Evolutionary conservation across 768 basidiomycete genomes (phyloP).

Genomic region (Trametes punicea): DNA sequence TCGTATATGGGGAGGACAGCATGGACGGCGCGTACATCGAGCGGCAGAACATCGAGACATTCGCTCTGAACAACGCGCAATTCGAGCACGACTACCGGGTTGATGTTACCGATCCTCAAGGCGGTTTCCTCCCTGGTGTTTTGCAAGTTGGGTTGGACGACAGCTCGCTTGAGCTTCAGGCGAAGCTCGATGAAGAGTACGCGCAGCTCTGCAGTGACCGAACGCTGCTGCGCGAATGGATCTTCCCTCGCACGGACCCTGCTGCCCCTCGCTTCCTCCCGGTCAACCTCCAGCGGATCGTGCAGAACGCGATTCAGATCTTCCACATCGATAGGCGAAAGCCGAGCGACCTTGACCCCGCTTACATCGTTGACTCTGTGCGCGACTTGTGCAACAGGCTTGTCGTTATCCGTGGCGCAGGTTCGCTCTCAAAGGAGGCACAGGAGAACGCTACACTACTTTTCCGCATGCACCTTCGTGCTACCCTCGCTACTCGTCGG

Average conservation of each 20-base stretch:
- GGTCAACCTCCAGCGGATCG: conserved; percentile 92
- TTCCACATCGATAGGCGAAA: conserved; percentile 96
- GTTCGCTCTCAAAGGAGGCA: conserved; percentile 67
- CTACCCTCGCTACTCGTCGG: conserved; percentile 81
- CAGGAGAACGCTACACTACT: conserved; percentile 88
- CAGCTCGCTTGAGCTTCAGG: conserved; percentile 78
- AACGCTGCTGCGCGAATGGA: conserved; percentile 69
- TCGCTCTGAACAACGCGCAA: conserved; percentile 71
- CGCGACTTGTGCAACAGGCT: conserved; percentile 72
- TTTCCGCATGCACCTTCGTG: conserved; percentile 91
- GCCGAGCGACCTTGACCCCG: conserved; percentile 87
- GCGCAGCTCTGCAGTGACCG: conserved; percentile 68
- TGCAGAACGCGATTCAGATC: conserved; percentile 93
- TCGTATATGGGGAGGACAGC: conserved; percentile 97
- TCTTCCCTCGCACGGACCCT: conserved; percentile 77
- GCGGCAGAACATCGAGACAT: conserved; percentile 89
- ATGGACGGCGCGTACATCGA: conserved; percentile 99
- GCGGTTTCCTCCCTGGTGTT: conserved; percentile 75
- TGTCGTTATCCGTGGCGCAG: conserved; percentile 84
- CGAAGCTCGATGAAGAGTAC: conserved; percentile 79
- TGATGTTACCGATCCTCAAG: conserved; percentile 81
- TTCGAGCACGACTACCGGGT: conserved; percentile 95
- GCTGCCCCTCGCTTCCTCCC: conserved; percentile 81
- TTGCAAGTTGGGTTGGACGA: conserved; percentile 89
- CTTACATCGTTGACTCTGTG: conserved; percentile 80